Conservation (phyloP, 441 rosid genomes). For the Iberis amara region DNA sequence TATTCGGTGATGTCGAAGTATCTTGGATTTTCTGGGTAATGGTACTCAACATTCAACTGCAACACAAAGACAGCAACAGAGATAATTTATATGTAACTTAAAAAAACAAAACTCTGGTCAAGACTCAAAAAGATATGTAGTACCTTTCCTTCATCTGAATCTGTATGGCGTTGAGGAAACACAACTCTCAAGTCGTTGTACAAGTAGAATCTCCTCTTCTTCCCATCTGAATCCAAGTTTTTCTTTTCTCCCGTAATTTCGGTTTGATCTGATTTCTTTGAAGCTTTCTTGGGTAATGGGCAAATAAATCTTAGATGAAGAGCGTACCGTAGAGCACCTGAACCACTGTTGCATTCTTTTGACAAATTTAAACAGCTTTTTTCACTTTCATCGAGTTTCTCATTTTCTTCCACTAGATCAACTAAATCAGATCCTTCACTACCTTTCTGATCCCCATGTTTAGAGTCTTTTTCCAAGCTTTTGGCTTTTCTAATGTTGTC, state of each 20-base stretch:
- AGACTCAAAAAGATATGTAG: background rate
- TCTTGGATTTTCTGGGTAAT: slow-evolving; percentile 88
- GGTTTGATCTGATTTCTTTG: slow-evolving; percentile 43
- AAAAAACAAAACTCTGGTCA: slow-evolving; percentile 5
- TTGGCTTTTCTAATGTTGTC: slow-evolving; percentile 31
- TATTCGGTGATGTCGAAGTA: slow-evolving; percentile 70
- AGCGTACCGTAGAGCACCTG: slow-evolving; percentile 83
- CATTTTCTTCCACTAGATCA: slow-evolving; percentile 28
- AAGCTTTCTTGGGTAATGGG: slow-evolving; percentile 51
- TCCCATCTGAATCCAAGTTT: slow-evolving; percentile 36
- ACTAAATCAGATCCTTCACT: slow-evolving; percentile 31
- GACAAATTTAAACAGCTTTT: slow-evolving; percentile 45
- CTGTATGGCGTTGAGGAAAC: slow-evolving; percentile 96
- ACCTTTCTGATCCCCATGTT: slow-evolving; percentile 25
- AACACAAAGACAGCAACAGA: slow-evolving; percentile 17
- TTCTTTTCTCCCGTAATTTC: slow-evolving; percentile 36
- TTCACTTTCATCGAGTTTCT: slow-evolving; percentile 20
- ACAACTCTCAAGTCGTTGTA: slow-evolving; percentile 87
- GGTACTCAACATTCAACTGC: slow-evolving; percentile 88
- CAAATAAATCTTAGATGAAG: slow-evolving; percentile 87
- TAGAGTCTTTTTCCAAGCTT: slow-evolving; percentile 16
- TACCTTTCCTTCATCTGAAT: slow-evolving; percentile 95
- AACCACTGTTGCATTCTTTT: slow-evolving; percentile 27
- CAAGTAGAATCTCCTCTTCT: slow-evolving; percentile 75
- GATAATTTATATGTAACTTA: background rate